Evolutionary conservation across 192 early-diverging fungal species (phyloP).

Genomic region (Piromyces finnis): DNA sequence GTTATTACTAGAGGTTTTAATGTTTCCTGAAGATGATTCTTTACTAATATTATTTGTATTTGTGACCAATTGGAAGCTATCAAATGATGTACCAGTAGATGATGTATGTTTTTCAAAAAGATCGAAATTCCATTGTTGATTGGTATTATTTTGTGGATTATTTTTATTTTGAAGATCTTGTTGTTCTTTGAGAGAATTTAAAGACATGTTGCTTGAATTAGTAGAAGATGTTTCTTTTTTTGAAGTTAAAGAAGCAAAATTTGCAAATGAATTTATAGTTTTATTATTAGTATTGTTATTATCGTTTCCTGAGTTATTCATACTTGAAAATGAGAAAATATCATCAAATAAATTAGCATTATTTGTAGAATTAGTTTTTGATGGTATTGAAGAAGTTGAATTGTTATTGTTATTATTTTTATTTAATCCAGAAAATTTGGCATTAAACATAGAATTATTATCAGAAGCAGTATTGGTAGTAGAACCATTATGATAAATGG

Average conservation of each 20-base stretch:
- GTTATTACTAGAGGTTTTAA: neutral
- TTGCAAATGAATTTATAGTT: neutral
- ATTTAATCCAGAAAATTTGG: neutral
- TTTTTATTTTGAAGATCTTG: neutral
- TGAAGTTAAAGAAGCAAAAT: neutral
- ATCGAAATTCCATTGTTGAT: neutral
- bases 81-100: neutral
- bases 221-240: neutral
- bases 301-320: neutral
- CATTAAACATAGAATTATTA: neutral
- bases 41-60: neutral
- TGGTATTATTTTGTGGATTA: neutral
- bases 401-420: neutral
- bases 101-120: neutral
- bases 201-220: neutral
- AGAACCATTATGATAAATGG: neutral
- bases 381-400: neutral
- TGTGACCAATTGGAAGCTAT: neutral
- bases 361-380: neutral
- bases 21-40: neutral
- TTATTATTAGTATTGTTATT: neutral
- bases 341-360: neutral
- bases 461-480: neutral
- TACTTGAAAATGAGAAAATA: neutral
- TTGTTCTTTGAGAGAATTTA: neutral